A percentile compares a stretch with the other conserved stretches of the same genome.
phyloP scores from a whole-genome alignment of 1,284 basidiomycete genomes.

The Heimioporus retisporus region DNA sequence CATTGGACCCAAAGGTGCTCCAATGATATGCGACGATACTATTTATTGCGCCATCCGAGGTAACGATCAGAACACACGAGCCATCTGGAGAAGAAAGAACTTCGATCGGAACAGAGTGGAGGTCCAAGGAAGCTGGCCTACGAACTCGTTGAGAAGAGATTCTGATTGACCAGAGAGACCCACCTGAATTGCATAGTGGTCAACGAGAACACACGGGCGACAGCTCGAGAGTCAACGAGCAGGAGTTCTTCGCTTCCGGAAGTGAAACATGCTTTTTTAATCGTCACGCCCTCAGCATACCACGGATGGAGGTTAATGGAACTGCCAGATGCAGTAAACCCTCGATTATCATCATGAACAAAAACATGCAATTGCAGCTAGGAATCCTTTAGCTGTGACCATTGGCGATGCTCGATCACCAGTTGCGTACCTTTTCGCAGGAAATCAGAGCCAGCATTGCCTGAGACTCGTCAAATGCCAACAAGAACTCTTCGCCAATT shows the following conservation, averaged over 20 bases:
- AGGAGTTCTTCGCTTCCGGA: constrained; percentile 61
- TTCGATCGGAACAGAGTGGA: constrained; percentile 44
- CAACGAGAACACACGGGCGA: constrained; percentile 61
- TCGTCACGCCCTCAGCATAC: constrained; percentile 48
- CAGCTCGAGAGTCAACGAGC: constrained; percentile 54
- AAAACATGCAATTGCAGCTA: constrained; percentile 56
- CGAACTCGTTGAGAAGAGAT: background rate
- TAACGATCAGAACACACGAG: constrained; percentile 57
- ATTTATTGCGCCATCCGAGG: constrained; percentile 27
- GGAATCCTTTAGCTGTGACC: constrained; percentile 8
- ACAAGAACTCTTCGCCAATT: constrained; percentile 52
- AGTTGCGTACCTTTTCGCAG: constrained; percentile 48
- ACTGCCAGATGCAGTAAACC: constrained; percentile 52
- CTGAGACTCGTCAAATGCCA: constrained; percentile 62
- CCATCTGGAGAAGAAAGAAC: constrained; percentile 63
- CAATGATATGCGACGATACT: constrained; percentile 59
- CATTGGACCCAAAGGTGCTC: constrained; percentile 62
- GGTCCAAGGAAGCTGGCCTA: constrained; percentile 59
- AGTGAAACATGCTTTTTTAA: constrained; percentile 53
- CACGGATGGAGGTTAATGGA: constrained; percentile 54
- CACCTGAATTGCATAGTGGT: constrained; percentile 64
- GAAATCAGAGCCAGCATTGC: constrained; percentile 57
- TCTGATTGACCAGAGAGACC: background rate
- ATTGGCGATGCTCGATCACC: background rate
- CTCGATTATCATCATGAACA: constrained; percentile 50